Conservation (phyloP, 139 green algal genomes). For the Chlorella vulgaris region DNA sequence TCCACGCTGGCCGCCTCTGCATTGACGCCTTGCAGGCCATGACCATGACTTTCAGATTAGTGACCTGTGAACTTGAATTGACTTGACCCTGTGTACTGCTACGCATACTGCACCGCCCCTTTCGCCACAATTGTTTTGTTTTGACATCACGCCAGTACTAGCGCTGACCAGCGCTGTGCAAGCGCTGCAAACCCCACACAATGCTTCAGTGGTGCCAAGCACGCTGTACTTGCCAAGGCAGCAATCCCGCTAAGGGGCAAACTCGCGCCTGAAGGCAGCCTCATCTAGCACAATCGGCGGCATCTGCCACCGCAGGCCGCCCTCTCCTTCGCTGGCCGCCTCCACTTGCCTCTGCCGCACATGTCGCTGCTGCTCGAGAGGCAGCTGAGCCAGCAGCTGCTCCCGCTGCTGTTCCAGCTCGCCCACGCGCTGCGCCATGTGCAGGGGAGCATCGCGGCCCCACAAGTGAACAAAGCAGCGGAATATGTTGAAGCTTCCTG, state of each 20-base stretch:
- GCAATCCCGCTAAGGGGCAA: neutral
- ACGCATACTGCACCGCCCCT: too few relatives aligned
- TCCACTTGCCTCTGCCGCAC: constrained; percentile 48
- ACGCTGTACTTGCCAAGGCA: too few relatives aligned
- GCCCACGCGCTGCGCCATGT: constrained; percentile 39
- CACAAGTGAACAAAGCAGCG: constrained; percentile 61
- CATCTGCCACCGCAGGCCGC: constrained; percentile 56
- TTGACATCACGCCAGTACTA: too few relatives aligned
- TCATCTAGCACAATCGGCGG: constrained; percentile 62
- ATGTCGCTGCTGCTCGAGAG: constrained; percentile 18
- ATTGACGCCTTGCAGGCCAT: too few relatives aligned
- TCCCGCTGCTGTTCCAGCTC: constrained; percentile 39
- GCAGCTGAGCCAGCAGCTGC: constrained; percentile 51
- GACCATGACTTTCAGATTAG: too few relatives aligned
- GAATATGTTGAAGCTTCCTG: constrained; percentile 68
- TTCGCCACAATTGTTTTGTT: too few relatives aligned
- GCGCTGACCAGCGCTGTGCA: neutral
- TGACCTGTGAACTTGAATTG: neutral
- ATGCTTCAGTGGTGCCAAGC: too few relatives aligned
- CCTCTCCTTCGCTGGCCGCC: constrained; percentile 40
- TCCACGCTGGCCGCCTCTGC: too few relatives aligned
- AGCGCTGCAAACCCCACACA: neutral
- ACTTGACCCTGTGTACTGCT: neutral
- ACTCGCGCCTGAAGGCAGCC: constrained; percentile 29
- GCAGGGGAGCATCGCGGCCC: constrained; percentile 42